Evolutionary conservation across 345 rosid species (phyloP), one percentile per base, ranked within the genome.

Genomic region (Salix arbutifolia): DNA sequence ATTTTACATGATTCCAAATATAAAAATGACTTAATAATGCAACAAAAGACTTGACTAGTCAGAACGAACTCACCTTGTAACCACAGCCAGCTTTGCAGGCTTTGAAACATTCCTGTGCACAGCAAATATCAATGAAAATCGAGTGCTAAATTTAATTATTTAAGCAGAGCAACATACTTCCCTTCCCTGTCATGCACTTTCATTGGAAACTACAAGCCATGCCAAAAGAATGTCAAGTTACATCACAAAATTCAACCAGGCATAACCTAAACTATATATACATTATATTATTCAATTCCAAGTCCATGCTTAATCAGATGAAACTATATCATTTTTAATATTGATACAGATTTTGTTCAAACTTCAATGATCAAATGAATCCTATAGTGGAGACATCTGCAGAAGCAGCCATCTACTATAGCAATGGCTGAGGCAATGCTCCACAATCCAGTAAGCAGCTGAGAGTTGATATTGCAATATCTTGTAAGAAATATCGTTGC

Each of bases 31-130:
- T 21, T 52, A 5, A 35, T 21, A 31, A 33, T 6, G 60, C 16
- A 74, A 67, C 31, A 48, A 71, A 67, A 42, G 12, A 69, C 74
- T 64, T 37, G 11, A 56, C 48, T 13, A 23, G 13, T 5, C 70
- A 67, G 72, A 65, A 37, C 44, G 77, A 75, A 74, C 85, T 76
- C 72, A 95, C 99, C 97, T 89, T 93, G 69, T 79, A 93, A 77
- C 97, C 99, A 75, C 98, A 95, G 79, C 99, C 99, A 73, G 98
- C 76, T 28, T 86, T 91, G 86, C 98, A 93, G 18, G 98, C 98
- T 75, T 81, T 88, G 78, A 95, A 95, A 80, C 99, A 95, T 61
- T 91, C 90, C 98, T 95, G 90, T 61, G 76, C 3, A 56, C 19
- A 23, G n/a, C 77, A 70, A 38, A 26, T n/a, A 61, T 30, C 65